Evolutionary conservation across 345 rosid genomes (phyloP).

Genomic region (Eucalyptus pumila): DNA sequence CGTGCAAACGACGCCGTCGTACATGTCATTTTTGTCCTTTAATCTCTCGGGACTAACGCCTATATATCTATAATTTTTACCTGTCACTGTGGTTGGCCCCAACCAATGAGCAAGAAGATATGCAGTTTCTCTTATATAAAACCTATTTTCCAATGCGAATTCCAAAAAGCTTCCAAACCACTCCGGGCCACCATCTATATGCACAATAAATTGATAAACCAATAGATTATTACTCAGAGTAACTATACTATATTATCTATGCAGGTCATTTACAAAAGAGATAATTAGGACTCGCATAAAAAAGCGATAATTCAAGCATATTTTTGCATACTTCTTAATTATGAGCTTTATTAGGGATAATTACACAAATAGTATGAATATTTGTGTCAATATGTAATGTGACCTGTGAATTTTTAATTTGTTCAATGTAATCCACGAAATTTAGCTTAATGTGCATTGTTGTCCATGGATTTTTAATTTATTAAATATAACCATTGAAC

Average conservation of each 20-base stretch:
- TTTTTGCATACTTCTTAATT: background rate
- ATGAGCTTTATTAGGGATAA: background rate
- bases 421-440: too few relatives aligned
- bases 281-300: background rate
- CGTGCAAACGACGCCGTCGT: background rate
- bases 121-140: background rate
- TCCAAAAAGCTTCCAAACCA: background rate
- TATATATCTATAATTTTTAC: background rate
- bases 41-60: background rate
- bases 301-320: background rate
- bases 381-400: background rate
- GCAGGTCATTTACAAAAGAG: background rate
- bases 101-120: background rate
- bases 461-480: background rate
- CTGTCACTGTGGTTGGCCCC: background rate
- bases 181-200: background rate
- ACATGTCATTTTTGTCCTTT: background rate
- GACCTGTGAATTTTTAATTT: too few relatives aligned
- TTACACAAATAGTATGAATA: too few relatives aligned
- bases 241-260: background rate
- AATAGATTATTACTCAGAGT: background rate
- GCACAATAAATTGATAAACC: background rate
- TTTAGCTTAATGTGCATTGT: background rate
- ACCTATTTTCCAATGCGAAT: background rate
- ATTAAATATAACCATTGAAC: background rate